Base-by-base conservation (phyloP, 768 basidiomycete genomes). In the Strobilomyces echinocephalus region DNA sequence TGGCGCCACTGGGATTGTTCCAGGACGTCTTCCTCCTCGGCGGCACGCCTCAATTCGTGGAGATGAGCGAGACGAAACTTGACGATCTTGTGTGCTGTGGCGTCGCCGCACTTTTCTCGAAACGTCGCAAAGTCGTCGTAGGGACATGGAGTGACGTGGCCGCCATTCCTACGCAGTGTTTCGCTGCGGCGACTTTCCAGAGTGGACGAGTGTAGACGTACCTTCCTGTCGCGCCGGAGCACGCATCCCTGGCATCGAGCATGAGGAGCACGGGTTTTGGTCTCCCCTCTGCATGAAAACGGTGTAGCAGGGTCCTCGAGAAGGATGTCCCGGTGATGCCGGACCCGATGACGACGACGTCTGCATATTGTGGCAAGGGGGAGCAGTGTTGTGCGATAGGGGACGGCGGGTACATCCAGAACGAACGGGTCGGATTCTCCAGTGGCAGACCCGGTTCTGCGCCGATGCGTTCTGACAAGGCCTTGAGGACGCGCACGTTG, bases 201-300 rank as follows among this genome's bases (percentile, higher is more conserved):
- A 11, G 8, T 8, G 24, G 11, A 28, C 8, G 20, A 35, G n/a
- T 14, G n/a, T 14, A 24, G 12, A 69, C 74, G n/a, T 53, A 83
- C 84, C 87, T 75, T 35, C 80, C 87, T 0, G 87, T 87, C 8
- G 87, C 87, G 1, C 87, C 87, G 0, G 84, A 87, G 60, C 87
- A 89, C 0, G 76, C 75, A 11, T 88, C 87, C 50, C 92, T 72
- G 4, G 91, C 92, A 60, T 95, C 92, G 20, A 95, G 76, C 74
- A 92, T 83, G 20, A 90, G 79, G 2, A 94, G 66, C 35, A 72
- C 69, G 54, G 8, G 30, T 18, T 9, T 57, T 52, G 26, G 63
- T 65, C 24, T 65, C 24, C 62, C 66, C 9, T 61, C 55, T 46
- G 49, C 67, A 28, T 53, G 49, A 8, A 64, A 60, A 16, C 66